Base-by-base conservation (phyloP, 495 filamentous ascomycete genomes). In the Penicillium manginii region DNA sequence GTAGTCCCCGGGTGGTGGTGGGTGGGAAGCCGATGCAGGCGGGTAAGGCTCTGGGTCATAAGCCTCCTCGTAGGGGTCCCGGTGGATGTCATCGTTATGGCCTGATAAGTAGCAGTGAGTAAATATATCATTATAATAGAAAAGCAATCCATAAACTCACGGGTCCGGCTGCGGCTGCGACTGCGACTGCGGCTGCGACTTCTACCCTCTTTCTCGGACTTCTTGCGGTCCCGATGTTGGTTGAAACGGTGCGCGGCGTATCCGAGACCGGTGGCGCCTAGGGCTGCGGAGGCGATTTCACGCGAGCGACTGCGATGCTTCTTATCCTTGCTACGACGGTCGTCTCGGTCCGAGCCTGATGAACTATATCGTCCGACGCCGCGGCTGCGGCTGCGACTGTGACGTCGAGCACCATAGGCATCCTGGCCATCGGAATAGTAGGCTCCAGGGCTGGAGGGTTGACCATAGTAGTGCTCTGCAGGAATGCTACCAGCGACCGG, bases 261-360 rank as follows among this genome's bases (percentile, higher is more conserved):
- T 5, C 88, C 92, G 14, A 89, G 86, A 1, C 88, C 91, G 18
- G 84, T 87, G 22, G 89, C 87, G 29, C 84, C 89, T 26, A 88
- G 77, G 6, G 84, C 91, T 3, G 83, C 89, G 21, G 83, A 84
- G 46, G 88, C 87, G n/a, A 91, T 54, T 42, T 86, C 83, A 26
- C 86, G 81, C 39, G 87, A 79, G 54, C 81, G 81, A 52, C 88
- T 90, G 59, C 88, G 82, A 60, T 77, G 78, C 78, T 83, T 86
- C n/a, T 65, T 62, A 60, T 70, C 72, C 57, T 68, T 64, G 51
- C 72, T 63, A 50, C 72, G 52, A n/a, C 62, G 45, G 45, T 26
- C 45, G 6, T 47, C 45, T 0, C 45, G 67, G 29, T 47, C 45
- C 11, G 45, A 47, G 45, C 45, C 45, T 26, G 45, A 47, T 12